Percentiles rank a stretch among this genome's conserved stretches.
These are phyloP conservation scores for Bimuria novae-zelandiae DNA, from an alignment of 2,329 filamentous ascomycete genomes.

Conservation along the genomic window DNA sequence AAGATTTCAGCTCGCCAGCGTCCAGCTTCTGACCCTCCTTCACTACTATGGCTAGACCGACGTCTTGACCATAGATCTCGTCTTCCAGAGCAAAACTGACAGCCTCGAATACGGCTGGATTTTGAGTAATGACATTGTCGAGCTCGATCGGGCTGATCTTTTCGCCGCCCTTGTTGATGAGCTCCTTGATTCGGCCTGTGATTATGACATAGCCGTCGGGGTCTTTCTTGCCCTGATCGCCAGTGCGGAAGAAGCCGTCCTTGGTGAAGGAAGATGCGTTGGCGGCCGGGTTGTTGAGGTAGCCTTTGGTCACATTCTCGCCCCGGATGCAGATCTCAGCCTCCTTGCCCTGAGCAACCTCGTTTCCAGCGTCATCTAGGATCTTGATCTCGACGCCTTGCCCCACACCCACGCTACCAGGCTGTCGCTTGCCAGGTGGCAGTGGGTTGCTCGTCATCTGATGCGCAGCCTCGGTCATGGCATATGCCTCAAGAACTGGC, in stretches of 20 bases:
- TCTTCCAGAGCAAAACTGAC: constrained; percentile 84
- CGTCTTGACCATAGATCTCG: constrained; percentile 81
- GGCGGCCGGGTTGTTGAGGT: constrained; percentile 79
- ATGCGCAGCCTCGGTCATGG: constrained; percentile 89
- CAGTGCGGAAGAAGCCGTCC: constrained; percentile 83
- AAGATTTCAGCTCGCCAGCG: constrained; percentile 67
- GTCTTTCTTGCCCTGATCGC: constrained; percentile 82
- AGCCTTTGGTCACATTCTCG: constrained; percentile 82
- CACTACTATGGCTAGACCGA: constrained; percentile 75
- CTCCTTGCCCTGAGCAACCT: constrained; percentile 70
- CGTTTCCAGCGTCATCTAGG: constrained; percentile 69
- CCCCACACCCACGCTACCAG: constrained; percentile 80
- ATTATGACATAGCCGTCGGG: constrained; percentile 82
- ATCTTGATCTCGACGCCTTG: constrained; percentile 84
- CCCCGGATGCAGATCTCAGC: constrained; percentile 84
- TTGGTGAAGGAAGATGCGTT: constrained; percentile 75
- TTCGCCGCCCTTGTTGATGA: constrained; percentile 89
- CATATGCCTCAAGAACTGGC: constrained; percentile 86
- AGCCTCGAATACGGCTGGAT: constrained; percentile 74
- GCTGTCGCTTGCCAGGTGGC: constrained; percentile 72
- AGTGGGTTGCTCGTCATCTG: constrained; percentile 75
- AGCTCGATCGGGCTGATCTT: constrained; percentile 89
- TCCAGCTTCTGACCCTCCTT: constrained; percentile 63
- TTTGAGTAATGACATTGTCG: constrained; percentile 78
- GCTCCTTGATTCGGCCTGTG: constrained; percentile 89